These are phyloP conservation scores for Microbotryum lychnidis-dioicae DNA, from an alignment of 1,284 basidiomycete genomes.

Conservation along the genomic window DNA sequence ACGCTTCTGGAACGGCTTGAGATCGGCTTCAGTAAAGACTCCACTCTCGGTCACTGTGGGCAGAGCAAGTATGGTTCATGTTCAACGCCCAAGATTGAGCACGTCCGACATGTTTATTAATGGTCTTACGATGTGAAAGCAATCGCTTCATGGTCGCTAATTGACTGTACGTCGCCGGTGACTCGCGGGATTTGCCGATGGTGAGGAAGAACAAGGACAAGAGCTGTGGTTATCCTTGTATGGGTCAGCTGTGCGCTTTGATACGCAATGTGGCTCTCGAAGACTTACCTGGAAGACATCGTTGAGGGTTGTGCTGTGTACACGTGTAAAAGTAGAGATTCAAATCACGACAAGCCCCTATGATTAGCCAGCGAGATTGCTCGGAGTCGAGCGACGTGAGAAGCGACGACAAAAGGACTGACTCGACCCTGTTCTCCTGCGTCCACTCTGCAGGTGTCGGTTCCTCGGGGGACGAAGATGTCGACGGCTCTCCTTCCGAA, in stretches of 20 bases:
- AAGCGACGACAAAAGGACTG: no score
- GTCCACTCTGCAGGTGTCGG: constrained; percentile 1
- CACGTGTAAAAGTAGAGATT: no score
- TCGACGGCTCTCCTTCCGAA: constrained; percentile 2
- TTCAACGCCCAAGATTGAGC: constrained; percentile 54
- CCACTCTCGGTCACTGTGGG: constrained; percentile 64
- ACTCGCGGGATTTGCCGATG: constrained; percentile 81
- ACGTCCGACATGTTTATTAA: neutral
- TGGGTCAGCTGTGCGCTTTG: neutral
- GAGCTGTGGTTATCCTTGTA: constrained; percentile 6
- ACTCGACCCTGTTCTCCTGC: constrained; percentile 63
- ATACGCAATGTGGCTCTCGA: constrained; percentile 39
- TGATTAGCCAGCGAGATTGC: no score
- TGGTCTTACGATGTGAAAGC: constrained; percentile 21
- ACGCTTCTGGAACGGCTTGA: constrained; percentile 72
- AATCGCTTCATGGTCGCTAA: constrained; percentile 63
- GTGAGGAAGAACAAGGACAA: constrained; percentile 37
- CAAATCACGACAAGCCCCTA: constrained; percentile 7
- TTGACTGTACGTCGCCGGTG: constrained; percentile 86
- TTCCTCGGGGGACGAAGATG: neutral
- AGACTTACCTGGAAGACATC: constrained; percentile 75
- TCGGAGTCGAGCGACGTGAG: no score
- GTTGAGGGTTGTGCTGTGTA: constrained; percentile 59
- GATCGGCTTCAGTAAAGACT: constrained; percentile 81
- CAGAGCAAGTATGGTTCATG: constrained; percentile 61